Evolutionary conservation across 495 filamentous ascomycete species (phyloP), one percentile per base, ranked within the genome.

Genomic region (Penicillium coffeae): DNA sequence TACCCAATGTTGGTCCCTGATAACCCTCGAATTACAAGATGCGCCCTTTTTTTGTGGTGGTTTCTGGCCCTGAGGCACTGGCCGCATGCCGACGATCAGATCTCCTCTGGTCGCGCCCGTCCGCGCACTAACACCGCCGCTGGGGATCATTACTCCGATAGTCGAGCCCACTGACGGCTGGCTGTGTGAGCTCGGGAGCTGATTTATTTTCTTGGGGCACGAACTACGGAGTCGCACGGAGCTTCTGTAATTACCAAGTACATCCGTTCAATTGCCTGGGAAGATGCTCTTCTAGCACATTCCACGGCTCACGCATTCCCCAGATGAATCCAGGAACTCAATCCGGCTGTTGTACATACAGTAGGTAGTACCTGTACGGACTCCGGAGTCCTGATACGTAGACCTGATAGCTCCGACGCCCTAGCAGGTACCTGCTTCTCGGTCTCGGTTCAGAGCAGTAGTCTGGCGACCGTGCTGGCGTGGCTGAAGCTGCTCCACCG

Each of bases 101-200:
- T 57, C 54, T 49, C 54, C 47, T 53, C 51, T 39, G 40, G 56
- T 52, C 49, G 56, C 56, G 39, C 47, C 53, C 52, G 45, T 45
- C 52, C 37, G 41, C 48, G 21, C 50, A 48, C 58, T 60, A 60
- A 47, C 19, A 21, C 56, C 39, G 40, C 52, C 48, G 25, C 37
- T 49, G 54, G 38, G 58, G 55, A 61, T 61, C 58, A 44, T 58
- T 59, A 57, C 58, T 50, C 55, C 51, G 51, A 48, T 13, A 15
- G 45, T 50, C 45, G 3, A 42, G 20, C 38, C n/a, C n/a, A n/a
- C n/a, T n/a, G n/a, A n/a, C n/a, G n/a, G n/a, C n/a, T n/a, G 10
- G 10, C 38, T 16, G 14, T 21, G 20, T 18, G 38, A 40, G 9
- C 21, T 40, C 3, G 22, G 16, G 32, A 21, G 38, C 33, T 35